Base-by-base conservation (phyloP, 352 stramenopile species). In the Globisporangium ultimum region DNA sequence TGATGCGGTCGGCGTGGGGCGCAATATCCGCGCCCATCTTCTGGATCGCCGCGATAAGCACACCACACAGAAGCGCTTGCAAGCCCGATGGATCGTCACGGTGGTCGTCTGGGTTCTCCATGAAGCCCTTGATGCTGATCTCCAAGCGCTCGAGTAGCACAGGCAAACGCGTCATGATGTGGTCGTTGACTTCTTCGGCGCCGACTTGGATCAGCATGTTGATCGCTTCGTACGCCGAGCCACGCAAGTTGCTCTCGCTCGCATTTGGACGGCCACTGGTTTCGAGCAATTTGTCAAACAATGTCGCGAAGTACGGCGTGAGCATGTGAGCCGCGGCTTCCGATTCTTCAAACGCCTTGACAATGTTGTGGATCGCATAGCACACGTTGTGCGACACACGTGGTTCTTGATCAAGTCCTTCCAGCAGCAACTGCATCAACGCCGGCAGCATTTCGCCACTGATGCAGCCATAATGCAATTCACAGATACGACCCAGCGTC, bases 331-430 rank as follows among this genome's bases (percentile, higher is more conserved):
- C 63, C 53, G 84, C 63, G 36, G 73, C 68, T 64, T 89, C 73
- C 58, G 80, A 88, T 66, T 93, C 86, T 55, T 88, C 83, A 56
- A 98, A 97, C 0, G 92, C 88, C 65, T 95, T 91, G n/a, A 97
- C 95, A 42, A 98, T 89, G 65, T 98, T 98, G 84, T 98, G 94
- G 64, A 99, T 96, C 12, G 95, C 96, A 59, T 97, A 98, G 68
- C 93, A 98, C 51, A 97, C 92, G 64, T 98, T 96, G 61, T 91
- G 87, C n/a, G 89, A 92, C 52, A 98, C 94, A 65, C 86, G 85
- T n/a, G 87, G 84, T 51, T 95, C 86, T 47, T 93, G 79, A 53
- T 93, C 74, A 24, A 97, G 65, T n/a, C 80, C 86, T 53, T 89
- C 70, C 3, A 97, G 66, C 32, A 97, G 69, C n/a, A 91, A 54